Evolutionary conservation across 768 basidiomycete genomes (phyloP).

Genomic region (Favolaschia claudopus): DNA sequence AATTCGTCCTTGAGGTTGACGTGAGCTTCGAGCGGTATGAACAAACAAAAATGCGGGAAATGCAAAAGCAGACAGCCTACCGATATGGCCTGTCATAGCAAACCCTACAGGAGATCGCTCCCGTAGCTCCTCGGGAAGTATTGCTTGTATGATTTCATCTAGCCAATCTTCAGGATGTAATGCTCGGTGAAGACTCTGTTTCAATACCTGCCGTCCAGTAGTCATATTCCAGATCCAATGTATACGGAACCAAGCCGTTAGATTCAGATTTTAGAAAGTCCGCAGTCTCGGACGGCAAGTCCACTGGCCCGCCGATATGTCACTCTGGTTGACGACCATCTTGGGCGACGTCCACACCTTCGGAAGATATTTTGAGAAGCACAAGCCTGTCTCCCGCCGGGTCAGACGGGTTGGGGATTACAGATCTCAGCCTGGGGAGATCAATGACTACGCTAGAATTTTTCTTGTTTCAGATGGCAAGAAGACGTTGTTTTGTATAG

Average conservation of each 20-base stretch:
- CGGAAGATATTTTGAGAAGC: constrained; percentile 63
- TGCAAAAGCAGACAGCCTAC: constrained; percentile 48
- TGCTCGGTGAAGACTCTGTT: neutral
- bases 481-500: neutral
- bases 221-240: constrained; percentile 76
- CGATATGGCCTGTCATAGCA: constrained; percentile 90
- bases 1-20: constrained; percentile 91
- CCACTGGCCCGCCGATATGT: constrained; percentile 62
- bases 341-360: constrained; percentile 56
- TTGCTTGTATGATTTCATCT: constrained; percentile 87
- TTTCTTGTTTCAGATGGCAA: constrained; percentile 8
- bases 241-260: constrained; percentile 63
- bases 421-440: constrained; percentile 70
- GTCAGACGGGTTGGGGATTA: constrained; percentile 59
- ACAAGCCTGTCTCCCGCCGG: constrained; percentile 66
- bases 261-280: constrained; percentile 64
- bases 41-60: neutral
- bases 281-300: constrained; percentile 63
- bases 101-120: constrained; percentile 88
- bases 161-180: neutral
- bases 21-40: constrained; percentile 65
- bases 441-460: constrained; percentile 65
- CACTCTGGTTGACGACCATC: neutral
- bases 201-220: constrained; percentile 85
- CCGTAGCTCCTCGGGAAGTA: constrained; percentile 80